Evolutionary conservation across 2,329 filamentous ascomycete species (phyloP).

Genomic region (Beauveria varroae): DNA sequence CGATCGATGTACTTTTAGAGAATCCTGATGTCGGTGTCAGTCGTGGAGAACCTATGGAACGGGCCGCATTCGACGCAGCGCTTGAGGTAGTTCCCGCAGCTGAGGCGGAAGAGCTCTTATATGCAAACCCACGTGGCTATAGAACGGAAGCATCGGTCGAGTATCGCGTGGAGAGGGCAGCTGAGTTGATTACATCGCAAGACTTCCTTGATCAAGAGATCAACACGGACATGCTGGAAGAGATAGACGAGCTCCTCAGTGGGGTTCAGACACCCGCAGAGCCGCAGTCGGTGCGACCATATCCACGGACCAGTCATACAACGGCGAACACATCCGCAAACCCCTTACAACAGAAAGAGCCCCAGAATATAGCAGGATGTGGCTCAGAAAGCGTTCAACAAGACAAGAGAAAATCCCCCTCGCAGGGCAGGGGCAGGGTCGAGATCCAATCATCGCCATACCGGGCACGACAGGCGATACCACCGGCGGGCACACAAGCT

Average conservation of each 20-base stretch:
- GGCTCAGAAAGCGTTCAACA: not conserved
- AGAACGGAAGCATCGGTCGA: not conserved
- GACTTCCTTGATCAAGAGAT: slow-evolving; percentile 18
- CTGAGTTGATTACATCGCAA: not conserved
- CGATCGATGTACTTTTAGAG: not conserved
- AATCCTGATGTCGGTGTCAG: not conserved
- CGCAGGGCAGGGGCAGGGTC: not conserved
- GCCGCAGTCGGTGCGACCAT: not conserved
- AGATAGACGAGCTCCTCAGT: slow-evolving; percentile 13
- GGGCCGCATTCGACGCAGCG: not conserved
- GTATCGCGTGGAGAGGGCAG: not conserved
- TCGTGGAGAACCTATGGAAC: not conserved
- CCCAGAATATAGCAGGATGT: not conserved
- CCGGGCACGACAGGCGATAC: slow-evolving; percentile 16
- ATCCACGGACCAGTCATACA: not conserved
- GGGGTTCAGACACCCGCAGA: not conserved
- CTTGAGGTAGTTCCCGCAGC: not conserved
- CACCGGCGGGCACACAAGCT: slow-evolving; percentile 40
- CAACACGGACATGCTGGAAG: slow-evolving; percentile 17
- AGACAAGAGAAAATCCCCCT: not conserved
- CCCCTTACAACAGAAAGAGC: not conserved
- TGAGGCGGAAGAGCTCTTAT: not conserved
- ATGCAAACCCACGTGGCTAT: not conserved
- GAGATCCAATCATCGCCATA: slow-evolving; percentile 8
- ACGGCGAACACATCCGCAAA: not conserved